phyloP scores from a whole-genome alignment of 2,329 filamentous ascomycete species.

The Fusarium secorum region DNA sequence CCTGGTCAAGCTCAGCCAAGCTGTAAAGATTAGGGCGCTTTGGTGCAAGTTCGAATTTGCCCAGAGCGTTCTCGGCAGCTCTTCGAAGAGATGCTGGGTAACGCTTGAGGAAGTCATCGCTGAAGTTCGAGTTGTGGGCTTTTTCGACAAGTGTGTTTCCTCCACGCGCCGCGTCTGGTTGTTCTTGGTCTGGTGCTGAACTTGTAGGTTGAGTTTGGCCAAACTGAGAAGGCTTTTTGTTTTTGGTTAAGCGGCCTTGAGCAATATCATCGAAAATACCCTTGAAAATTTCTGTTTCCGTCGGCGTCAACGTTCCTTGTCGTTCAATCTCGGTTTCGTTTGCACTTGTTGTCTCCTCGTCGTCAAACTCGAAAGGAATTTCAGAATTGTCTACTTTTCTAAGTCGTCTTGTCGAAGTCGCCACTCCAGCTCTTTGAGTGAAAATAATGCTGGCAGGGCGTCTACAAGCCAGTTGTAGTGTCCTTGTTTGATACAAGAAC shows the following conservation, averaged over 20 bases:
- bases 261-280: slow-evolving; percentile 61
- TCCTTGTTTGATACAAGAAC: slow-evolving; percentile 77
- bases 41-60: slow-evolving; percentile 48
- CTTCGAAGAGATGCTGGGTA: slow-evolving; percentile 52
- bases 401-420: slow-evolving; percentile 19
- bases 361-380: slow-evolving; percentile 64
- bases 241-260: slow-evolving; percentile 46
- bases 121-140: slow-evolving; percentile 44
- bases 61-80: slow-evolving; percentile 51
- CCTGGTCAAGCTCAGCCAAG: slow-evolving; percentile 44
- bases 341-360: slow-evolving; percentile 48
- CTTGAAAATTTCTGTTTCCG: slow-evolving; percentile 65
- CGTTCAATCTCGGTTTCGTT: slow-evolving; percentile 23
- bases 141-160: slow-evolving; percentile 47
- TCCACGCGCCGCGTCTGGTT: neutral
- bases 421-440: slow-evolving; percentile 32
- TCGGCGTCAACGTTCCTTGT: slow-evolving; percentile 63
- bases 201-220: neutral
- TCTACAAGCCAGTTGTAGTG: slow-evolving; percentile 51
- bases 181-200: neutral
- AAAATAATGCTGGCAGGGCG: slow-evolving; percentile 35
- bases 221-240: slow-evolving; percentile 33
- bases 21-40: slow-evolving; percentile 35
- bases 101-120: slow-evolving; percentile 48
- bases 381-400: slow-evolving; percentile 44